phyloP scores from a whole-genome alignment of 2,329 filamentous ascomycete genomes.

The Dothideomycetes sp. region DNA sequence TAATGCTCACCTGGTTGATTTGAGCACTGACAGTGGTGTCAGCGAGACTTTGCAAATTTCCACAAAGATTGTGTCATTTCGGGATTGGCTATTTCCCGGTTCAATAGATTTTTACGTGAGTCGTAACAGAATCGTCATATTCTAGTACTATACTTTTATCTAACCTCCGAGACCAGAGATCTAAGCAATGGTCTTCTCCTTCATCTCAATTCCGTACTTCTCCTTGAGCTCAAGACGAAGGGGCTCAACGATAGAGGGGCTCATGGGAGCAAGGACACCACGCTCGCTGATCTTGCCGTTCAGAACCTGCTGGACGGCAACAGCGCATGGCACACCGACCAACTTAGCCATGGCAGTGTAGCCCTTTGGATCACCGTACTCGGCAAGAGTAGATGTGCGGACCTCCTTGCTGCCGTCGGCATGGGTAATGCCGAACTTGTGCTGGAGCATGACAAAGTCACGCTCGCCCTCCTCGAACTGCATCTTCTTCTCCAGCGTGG shows the following conservation, averaged over 20 bases:
- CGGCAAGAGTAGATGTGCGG: constrained; percentile 66
- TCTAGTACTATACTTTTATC: neutral
- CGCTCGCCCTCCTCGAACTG: constrained; percentile 72
- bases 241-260: constrained; percentile 56
- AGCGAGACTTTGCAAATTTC: no score
- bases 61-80: no score
- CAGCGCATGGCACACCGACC: constrained; percentile 64
- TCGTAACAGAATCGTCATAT: neutral
- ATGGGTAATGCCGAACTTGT: constrained; percentile 75
- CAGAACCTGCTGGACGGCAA: constrained; percentile 47
- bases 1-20: no score
- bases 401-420: constrained; percentile 69
- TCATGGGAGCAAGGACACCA: constrained; percentile 64
- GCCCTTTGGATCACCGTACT: constrained; percentile 64
- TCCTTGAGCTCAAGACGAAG: constrained; percentile 69
- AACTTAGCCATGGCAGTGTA: constrained; percentile 78
- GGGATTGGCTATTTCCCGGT: no score
- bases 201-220: constrained; percentile 63
- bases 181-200: constrained; percentile 47
- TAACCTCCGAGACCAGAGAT: neutral
- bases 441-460: constrained; percentile 69
- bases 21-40: no score
- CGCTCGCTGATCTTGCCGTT: constrained; percentile 24
- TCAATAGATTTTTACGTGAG: neutral
- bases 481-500: constrained; percentile 84